Percentiles rank a stretch among this genome's conserved stretches.
These are phyloP conservation scores for Citrus unshiu DNA, from an alignment of 345 rosid species.

Conservation along the genomic window DNA sequence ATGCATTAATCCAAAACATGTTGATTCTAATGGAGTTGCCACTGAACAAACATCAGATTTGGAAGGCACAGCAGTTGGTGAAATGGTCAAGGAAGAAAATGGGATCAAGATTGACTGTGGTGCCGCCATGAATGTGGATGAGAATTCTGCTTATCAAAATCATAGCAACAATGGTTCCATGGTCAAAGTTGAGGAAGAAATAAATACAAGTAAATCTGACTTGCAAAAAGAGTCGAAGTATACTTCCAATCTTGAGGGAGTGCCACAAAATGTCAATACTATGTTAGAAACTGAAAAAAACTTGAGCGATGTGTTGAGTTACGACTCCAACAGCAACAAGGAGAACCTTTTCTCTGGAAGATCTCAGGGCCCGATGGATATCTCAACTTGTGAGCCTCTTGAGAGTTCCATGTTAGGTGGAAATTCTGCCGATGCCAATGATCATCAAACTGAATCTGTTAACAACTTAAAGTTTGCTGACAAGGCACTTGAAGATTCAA, in stretches of 20 bases:
- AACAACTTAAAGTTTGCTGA: constrained; percentile 36
- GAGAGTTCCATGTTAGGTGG: constrained; percentile 18
- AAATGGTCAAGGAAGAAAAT: constrained; percentile 38
- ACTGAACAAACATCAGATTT: constrained; percentile 33
- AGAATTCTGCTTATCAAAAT: constrained; percentile 22
- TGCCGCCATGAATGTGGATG: constrained; percentile 27
- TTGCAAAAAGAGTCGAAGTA: constrained; percentile 40
- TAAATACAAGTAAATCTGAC: constrained; percentile 27
- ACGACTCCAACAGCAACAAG: constrained; percentile 26
- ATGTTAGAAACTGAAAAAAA: constrained; percentile 35
- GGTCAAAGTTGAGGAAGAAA: constrained; percentile 47
- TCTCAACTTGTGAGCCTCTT: constrained; percentile 26
- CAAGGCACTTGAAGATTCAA: constrained; percentile 71
- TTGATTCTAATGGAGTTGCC: constrained; percentile 38
- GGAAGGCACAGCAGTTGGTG: constrained; percentile 39
- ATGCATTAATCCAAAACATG: constrained; percentile 33
- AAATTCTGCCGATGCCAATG: constrained; percentile 33
- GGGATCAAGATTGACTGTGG: constrained; percentile 34
- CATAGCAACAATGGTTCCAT: constrained; percentile 21
- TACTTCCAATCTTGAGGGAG: constrained; percentile 29
- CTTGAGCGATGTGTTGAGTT: constrained; percentile 23
- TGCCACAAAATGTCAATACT: constrained; percentile 33
- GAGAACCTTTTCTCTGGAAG: constrained; percentile 29
- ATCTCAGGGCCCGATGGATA: constrained; percentile 31
- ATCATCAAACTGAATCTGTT: constrained; percentile 41